Conservation (phyloP, 2,329 filamentous ascomycete genomes). For the Chaetomiaceae sp. region DNA sequence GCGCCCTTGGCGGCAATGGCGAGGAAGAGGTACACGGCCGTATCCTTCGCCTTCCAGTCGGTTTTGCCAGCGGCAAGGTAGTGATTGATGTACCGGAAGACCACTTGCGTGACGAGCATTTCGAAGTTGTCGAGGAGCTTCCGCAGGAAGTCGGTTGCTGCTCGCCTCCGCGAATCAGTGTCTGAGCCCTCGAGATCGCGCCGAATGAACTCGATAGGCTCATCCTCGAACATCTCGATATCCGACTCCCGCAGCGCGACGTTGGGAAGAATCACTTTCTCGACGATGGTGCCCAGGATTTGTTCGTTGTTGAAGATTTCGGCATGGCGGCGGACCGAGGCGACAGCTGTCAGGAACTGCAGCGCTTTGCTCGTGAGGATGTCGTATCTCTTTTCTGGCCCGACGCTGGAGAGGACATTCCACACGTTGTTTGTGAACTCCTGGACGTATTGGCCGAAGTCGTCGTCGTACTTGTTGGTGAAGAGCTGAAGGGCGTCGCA, state of each 20-base stretch:
- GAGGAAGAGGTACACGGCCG: constrained; percentile 93
- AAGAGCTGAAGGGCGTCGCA: constrained; percentile 88
- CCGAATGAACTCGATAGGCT: constrained; percentile 97
- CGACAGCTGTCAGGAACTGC: constrained; percentile 89
- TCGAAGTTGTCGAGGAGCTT: constrained; percentile 89
- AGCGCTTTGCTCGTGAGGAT: constrained; percentile 89
- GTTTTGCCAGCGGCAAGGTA: constrained; percentile 75
- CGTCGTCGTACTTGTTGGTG: constrained; percentile 92
- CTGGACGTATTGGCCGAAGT: constrained; percentile 73
- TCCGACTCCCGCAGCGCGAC: constrained; percentile 88
- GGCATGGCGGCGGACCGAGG: constrained; percentile 72
- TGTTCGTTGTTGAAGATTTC: constrained; percentile 78
- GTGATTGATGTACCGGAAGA: constrained; percentile 79
- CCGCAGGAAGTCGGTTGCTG: constrained; percentile 89
- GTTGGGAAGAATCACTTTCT: constrained; percentile 94
- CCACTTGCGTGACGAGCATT: constrained; percentile 76
- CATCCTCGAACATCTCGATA: constrained; percentile 93
- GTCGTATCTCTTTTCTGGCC: constrained; percentile 88
- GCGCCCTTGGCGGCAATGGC: constrained; percentile 90
- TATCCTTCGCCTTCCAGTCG: constrained; percentile 97
- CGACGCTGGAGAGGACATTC: constrained; percentile 82
- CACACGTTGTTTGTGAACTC: constrained; percentile 88
- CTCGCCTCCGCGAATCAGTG: constrained; percentile 84
- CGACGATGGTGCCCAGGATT: constrained; percentile 79
- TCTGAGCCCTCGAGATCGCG: constrained; percentile 94